These are phyloP conservation scores for Monosporascus sp. DNA, from an alignment of 2,329 filamentous ascomycete species.

Conservation along the genomic window DNA sequence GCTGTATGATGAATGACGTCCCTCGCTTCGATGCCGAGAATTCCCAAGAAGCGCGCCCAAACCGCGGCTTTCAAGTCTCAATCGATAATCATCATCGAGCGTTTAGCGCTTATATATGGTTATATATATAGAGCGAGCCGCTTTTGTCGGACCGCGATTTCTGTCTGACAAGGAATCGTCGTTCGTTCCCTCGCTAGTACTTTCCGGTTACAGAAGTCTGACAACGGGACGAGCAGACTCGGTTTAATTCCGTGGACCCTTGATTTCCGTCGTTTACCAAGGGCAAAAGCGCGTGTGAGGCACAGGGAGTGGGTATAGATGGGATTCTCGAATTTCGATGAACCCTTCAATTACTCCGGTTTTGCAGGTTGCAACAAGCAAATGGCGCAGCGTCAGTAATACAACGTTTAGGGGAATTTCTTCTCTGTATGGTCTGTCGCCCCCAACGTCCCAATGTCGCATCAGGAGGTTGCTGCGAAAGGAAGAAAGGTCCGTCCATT, in stretches of 20 bases:
- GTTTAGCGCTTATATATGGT: not conserved
- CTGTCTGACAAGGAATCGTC: not conserved
- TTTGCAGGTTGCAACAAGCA: too few relatives aligned
- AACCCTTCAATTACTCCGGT: too few relatives aligned
- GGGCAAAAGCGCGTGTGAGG: not conserved
- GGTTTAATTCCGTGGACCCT: not conserved
- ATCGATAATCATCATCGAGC: slow-evolving; percentile 25
- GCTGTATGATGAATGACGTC: not conserved
- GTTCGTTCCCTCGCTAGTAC: not conserved
- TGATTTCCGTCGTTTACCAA: not conserved
- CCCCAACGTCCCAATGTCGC: too few relatives aligned
- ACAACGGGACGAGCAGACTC: too few relatives aligned
- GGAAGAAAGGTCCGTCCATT: too few relatives aligned
- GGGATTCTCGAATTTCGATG: not conserved
- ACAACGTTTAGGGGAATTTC: too few relatives aligned
- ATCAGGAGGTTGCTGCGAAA: too few relatives aligned
- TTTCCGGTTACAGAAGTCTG: not conserved
- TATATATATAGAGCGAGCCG: too few relatives aligned
- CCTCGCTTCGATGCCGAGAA: slow-evolving; percentile 11
- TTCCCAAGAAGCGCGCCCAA: slow-evolving; percentile 22
- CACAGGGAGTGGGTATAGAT: not conserved
- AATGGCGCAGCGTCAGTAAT: too few relatives aligned
- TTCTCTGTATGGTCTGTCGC: too few relatives aligned
- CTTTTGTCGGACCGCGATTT: too few relatives aligned
- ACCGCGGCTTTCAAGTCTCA: slow-evolving; percentile 28